Evolutionary conservation across 108 stramenopile genomes (phyloP).

Genomic region (Chaetoceros tenuissimus): DNA sequence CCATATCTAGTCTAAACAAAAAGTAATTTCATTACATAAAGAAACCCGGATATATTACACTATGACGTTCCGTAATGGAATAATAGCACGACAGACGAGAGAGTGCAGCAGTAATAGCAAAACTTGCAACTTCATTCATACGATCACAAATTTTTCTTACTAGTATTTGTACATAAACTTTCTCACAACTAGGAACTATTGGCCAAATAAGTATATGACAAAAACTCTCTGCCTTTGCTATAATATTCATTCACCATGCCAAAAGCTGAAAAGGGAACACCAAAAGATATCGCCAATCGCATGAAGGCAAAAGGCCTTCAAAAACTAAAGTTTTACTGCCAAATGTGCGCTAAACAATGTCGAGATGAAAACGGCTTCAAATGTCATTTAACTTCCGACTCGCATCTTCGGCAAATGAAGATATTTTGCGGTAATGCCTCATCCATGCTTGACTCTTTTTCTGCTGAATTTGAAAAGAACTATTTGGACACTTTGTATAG

Average conservation of each 20-base stretch:
- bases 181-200: too few species aligned
- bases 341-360: constrained; percentile 98
- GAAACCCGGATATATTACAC: too few species aligned
- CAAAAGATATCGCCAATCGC: constrained; percentile 86
- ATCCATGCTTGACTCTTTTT: constrained; percentile 69
- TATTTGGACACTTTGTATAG: constrained; percentile 84
- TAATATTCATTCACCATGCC: constrained; percentile 56
- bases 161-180: too few species aligned
- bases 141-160: too few species aligned
- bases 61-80: too few species aligned
- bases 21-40: too few species aligned
- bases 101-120: too few species aligned
- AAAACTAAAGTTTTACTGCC: constrained; percentile 61
- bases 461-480: constrained; percentile 73
- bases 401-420: constrained; percentile 96
- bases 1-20: too few species aligned
- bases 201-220: too few species aligned
- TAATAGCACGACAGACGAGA: too few species aligned
- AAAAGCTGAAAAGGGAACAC: constrained; percentile 71
- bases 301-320: constrained; percentile 94
- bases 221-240: too few species aligned
- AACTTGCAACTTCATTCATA: too few species aligned
- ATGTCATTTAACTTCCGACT: constrained; percentile 93
- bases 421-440: constrained; percentile 83
- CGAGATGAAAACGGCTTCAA: constrained; percentile 97